These are phyloP conservation scores for Spencermartinsiella europaea DNA, from an alignment of 805 yeast species.

Conservation along the genomic window DNA sequence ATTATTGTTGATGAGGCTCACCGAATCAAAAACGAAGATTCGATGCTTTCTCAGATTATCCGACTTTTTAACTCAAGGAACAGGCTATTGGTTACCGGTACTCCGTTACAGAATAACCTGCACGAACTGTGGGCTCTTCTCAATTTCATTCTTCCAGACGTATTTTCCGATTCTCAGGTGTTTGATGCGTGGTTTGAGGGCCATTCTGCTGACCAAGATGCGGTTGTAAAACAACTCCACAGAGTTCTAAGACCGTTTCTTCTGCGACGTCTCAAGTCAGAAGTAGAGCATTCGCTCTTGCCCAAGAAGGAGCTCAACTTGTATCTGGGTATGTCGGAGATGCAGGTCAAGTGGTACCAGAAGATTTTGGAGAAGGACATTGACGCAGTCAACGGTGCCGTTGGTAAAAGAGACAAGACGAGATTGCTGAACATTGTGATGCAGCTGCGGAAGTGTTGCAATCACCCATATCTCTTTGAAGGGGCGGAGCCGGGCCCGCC, in stretches of 20 bases:
- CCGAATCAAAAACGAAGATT: slow-evolving; percentile 91
- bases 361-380: slow-evolving; percentile 85
- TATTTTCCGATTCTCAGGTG: slow-evolving; percentile 82
- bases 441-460: slow-evolving; percentile 95
- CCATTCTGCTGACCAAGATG: slow-evolving; percentile 56
- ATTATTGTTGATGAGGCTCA: slow-evolving; percentile 95
- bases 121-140: slow-evolving; percentile 96
- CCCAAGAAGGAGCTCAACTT: slow-evolving; percentile 89
- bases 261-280: slow-evolving; percentile 83
- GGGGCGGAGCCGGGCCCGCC: slow-evolving; percentile 99
- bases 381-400: slow-evolving; percentile 93
- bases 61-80: slow-evolving; percentile 81
- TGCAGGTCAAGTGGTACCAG: slow-evolving; percentile 92
- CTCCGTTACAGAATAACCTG: slow-evolving; percentile 89
- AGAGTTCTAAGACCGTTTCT: slow-evolving; percentile 83
- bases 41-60: slow-evolving; percentile 87
- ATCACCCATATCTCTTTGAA: slow-evolving; percentile 93
- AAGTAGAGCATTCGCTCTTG: slow-evolving; percentile 82
- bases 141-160: slow-evolving; percentile 88
- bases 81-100: slow-evolving; percentile 86
- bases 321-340: slow-evolving; percentile 90
- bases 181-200: slow-evolving; percentile 91
- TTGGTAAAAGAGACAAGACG: slow-evolving; percentile 92
- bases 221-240: slow-evolving; percentile 82
- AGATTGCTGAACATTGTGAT: slow-evolving; percentile 87